Conservation (phyloP, 768 basidiomycete genomes). For the Punctularia strigosozonata region DNA sequence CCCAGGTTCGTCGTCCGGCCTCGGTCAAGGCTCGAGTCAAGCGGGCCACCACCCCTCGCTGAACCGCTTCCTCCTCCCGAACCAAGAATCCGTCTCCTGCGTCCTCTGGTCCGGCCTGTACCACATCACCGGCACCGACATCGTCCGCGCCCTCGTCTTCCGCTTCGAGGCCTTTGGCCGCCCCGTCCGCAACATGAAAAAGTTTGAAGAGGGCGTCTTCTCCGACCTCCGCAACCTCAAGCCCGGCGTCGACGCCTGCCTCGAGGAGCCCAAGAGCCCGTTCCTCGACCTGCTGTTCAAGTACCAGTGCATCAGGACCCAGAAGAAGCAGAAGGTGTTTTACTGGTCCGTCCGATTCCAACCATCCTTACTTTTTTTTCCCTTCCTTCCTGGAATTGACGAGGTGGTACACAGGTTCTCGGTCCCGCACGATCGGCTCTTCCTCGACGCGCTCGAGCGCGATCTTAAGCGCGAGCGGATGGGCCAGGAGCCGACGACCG, state of each 20-base stretch:
- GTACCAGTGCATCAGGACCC: slow-evolving; percentile 92
- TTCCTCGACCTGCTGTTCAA: slow-evolving; percentile 93
- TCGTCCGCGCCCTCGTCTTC: slow-evolving; percentile 90
- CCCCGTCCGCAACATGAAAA: slow-evolving; percentile 88
- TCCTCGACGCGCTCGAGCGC: slow-evolving; percentile 92
- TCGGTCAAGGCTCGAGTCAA: slow-evolving; percentile 11
- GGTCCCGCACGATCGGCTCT: slow-evolving; percentile 92
- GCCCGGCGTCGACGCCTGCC: slow-evolving; percentile 81
- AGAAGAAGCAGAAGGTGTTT: slow-evolving; percentile 99
- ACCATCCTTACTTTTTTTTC: not conserved
- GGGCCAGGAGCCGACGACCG: slow-evolving; percentile 78
- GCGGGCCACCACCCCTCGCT: slow-evolving; percentile 57
- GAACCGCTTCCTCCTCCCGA: slow-evolving; percentile 79
- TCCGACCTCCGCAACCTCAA: slow-evolving; percentile 89
- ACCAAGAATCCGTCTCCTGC: slow-evolving; percentile 82
- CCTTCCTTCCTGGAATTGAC: not conserved
- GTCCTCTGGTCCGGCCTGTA: slow-evolving; percentile 87
- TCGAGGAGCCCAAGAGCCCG: slow-evolving; percentile 95
- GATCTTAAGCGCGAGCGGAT: slow-evolving; percentile 94
- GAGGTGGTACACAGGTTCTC: slow-evolving; percentile 58
- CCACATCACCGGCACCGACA: slow-evolving; percentile 95
- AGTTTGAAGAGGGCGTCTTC: slow-evolving; percentile 96
- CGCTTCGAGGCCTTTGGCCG: slow-evolving; percentile 88
- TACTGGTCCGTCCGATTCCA: slow-evolving; percentile 57
- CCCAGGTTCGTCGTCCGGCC: slow-evolving; percentile 7